Conservation (phyloP, 2,329 filamentous ascomycete species). For the Malbranchea cinnamomea region DNA sequence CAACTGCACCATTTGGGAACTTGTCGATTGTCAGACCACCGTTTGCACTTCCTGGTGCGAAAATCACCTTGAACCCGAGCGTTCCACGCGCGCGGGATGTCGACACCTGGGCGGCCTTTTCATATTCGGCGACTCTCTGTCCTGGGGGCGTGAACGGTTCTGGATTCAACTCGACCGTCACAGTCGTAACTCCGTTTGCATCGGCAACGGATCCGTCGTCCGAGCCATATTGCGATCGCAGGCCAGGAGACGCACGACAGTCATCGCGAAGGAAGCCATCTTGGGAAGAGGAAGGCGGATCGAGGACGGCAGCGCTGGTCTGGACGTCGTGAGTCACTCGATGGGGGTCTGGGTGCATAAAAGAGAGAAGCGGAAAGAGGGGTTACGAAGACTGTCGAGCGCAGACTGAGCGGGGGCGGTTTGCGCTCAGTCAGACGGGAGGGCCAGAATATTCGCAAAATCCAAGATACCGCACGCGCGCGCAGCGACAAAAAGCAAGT, state of each 20-base stretch:
- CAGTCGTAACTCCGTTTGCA: conserved; percentile 12
- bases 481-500: no score
- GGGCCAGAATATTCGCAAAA: no score
- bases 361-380: conserved; percentile 30
- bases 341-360: conserved; percentile 50
- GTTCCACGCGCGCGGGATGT: conserved; percentile 26
- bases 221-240: no score
- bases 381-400: conserved; percentile 13
- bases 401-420: conserved; percentile 41
- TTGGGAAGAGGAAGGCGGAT: conserved; percentile 32
- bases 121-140: conserved; percentile 41
- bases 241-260: conserved; percentile 25
- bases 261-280: conserved; percentile 40
- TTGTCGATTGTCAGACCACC: conserved; percentile 36
- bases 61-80: conserved; percentile 38
- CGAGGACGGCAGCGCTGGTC: conserved; percentile 24
- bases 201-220: conserved; percentile 15
- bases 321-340: conserved; percentile 34
- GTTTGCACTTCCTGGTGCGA: conserved; percentile 26
- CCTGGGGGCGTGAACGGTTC: conserved; percentile 28
- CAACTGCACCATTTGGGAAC: conserved; percentile 63
- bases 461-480: no score
- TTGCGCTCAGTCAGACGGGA: conserved; percentile 34
- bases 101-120: conserved; percentile 28
- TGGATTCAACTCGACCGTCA: conserved; percentile 11